Evolutionary conservation across 306 rosid genomes (phyloP).

Genomic region (Crataegus laevigata): DNA sequence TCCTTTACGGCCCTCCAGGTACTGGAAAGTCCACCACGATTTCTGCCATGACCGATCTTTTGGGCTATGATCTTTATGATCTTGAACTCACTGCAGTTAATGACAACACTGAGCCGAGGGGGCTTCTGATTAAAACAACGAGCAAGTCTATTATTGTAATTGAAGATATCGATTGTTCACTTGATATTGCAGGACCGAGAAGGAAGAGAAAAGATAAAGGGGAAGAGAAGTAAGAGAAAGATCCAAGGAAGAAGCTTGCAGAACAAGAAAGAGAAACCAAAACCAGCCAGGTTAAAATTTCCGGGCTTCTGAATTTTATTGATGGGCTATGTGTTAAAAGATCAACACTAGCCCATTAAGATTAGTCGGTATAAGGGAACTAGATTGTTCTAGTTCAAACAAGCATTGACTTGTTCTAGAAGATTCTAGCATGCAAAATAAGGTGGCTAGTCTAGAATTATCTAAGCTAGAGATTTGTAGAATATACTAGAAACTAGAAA

Average conservation of each 20-base stretch:
- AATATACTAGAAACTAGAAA: no score
- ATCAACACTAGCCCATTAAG: no score
- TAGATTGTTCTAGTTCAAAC: no score
- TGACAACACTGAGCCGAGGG: slow-evolving; percentile 59
- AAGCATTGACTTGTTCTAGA: no score
- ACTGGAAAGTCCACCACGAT: slow-evolving; percentile 82
- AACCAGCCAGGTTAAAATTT: slow-evolving; percentile 51
- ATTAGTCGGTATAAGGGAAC: no score
- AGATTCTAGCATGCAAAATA: no score
- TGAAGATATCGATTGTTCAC: slow-evolving; percentile 76
- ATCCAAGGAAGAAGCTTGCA: slow-evolving; percentile 16
- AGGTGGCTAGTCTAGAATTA: no score
- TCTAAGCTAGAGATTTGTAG: no score
- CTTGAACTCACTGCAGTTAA: slow-evolving; percentile 59
- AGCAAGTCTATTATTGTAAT: slow-evolving; percentile 63
- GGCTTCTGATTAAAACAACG: slow-evolving; percentile 54
- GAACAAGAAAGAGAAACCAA: slow-evolving; percentile 28
- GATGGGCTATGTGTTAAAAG: slow-evolving; percentile 83
- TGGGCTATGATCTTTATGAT: slow-evolving; percentile 69
- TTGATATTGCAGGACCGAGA: slow-evolving; percentile 45
- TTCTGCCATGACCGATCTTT: slow-evolving; percentile 69
- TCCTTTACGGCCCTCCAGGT: slow-evolving; percentile 77
- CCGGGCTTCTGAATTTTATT: slow-evolving; percentile 69
- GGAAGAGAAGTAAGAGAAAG: slow-evolving; percentile 29
- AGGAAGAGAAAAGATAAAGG: slow-evolving; percentile 20